Conservation (phyloP, 176 grass and related monocot genomes). For the Elymus sibiricus region DNA sequence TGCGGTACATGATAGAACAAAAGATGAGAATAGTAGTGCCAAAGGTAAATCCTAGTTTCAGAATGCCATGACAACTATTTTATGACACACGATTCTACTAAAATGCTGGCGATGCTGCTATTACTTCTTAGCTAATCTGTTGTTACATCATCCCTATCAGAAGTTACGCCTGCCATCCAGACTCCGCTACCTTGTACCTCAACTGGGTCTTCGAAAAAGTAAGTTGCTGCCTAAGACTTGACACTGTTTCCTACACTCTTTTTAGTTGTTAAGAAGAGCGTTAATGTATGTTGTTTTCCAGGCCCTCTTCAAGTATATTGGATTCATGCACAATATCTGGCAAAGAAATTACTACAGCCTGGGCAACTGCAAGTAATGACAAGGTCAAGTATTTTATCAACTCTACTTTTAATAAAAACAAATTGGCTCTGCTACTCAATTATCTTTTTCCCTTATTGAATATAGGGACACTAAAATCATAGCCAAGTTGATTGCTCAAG, state of each 20-base stretch:
- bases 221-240: conserved; percentile 12
- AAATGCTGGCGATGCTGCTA: neutral
- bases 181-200: conserved; percentile 27
- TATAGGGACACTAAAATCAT: neutral
- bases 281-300: conserved; percentile 27
- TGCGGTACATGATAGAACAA: conserved; percentile 9
- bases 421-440: neutral
- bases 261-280: neutral
- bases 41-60: conserved; percentile 33
- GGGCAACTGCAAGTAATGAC: neutral
- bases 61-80: neutral
- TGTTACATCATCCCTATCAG: conserved; percentile 31
- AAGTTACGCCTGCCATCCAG: conserved; percentile 9
- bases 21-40: neutral
- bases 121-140: neutral
- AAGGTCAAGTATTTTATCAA: conserved; percentile 12
- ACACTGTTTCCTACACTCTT: neutral
- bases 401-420: neutral
- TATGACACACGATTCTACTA: neutral
- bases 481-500: neutral
- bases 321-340: neutral
- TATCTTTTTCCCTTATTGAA: neutral
- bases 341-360: conserved; percentile 8
- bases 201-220: conserved; percentile 35
- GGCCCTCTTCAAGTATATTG: conserved; percentile 28